Conservation (phyloP, 495 filamentous ascomycete species). For the Lindgomyces ingoldianus region DNA sequence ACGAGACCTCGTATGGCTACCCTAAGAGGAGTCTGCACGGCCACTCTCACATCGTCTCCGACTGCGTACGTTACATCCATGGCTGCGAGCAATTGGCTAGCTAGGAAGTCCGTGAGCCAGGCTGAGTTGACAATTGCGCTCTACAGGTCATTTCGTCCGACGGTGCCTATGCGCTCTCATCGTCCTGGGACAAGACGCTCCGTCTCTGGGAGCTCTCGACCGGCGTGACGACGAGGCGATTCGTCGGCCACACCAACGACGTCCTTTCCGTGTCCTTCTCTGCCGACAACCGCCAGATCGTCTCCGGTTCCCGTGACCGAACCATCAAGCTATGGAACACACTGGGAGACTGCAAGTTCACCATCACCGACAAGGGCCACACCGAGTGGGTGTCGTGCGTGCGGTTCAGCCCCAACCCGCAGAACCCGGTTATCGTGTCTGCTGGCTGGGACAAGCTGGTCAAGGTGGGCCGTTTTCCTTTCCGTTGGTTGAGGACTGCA, state of each 20-base stretch:
- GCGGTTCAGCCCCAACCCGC: constrained; percentile 98
- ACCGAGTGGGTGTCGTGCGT: constrained; percentile 99
- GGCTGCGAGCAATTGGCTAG: constrained; percentile 25
- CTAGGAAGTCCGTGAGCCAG: constrained; percentile 14
- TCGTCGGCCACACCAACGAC: constrained; percentile 99
- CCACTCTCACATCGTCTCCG: constrained; percentile 99
- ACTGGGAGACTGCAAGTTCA: constrained; percentile 99
- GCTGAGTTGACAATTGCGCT: constrained; percentile 27
- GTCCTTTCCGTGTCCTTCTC: constrained; percentile 99
- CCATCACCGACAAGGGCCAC: constrained; percentile 99
- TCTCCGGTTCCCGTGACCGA: constrained; percentile 95
- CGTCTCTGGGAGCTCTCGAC: constrained; percentile 98
- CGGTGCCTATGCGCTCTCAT: constrained; percentile 97
- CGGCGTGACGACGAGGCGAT: constrained; percentile 93
- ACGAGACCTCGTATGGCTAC: constrained; percentile 96
- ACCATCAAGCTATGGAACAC: constrained; percentile 99
- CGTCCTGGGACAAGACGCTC: constrained; percentile 99
- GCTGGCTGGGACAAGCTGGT: constrained; percentile 99
- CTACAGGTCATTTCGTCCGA: constrained; percentile 97
- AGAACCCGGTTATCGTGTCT: constrained; percentile 99
- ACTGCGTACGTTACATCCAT: constrained; percentile 77
- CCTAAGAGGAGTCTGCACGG: constrained; percentile 97
- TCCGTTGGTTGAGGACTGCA: constrained; percentile 24
- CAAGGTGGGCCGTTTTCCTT: constrained; percentile 71
- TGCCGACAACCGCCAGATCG: constrained; percentile 99